Base-by-base conservation (phyloP, 164 flowering plant species). In the Malania oleifera region DNA sequence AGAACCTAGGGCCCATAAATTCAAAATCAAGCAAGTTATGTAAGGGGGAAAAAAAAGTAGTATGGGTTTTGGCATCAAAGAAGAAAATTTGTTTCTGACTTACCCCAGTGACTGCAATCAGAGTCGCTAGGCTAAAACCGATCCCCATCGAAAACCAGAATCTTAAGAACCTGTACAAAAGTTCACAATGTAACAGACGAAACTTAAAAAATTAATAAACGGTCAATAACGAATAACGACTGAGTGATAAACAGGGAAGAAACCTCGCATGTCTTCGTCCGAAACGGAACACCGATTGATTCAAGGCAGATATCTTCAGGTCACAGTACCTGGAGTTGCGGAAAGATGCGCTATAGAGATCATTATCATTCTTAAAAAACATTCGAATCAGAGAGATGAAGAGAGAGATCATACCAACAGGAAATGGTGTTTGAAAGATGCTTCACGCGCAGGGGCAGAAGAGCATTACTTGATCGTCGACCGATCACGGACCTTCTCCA, bases 401-500 rank as follows among this genome's bases (percentile, higher is more conserved):
- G n/a, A n/a, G n/a, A n/a, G n/a, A n/a, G n/a, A n/a, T n/a, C n/a
- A 14, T 10, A 39, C 46, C 46, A 43, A 22, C 46, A 43, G 4
- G 46, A 43, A 43, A 43, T 43, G 46, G 46, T 43, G 46, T 43
- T 43, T 3, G 46, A 43, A 18, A 43, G 46, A n/a, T 22, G 46
- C 46, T 22, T 43, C 22, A 10, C 46, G 5, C 46, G 46, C 22
- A 43, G 20, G 46, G 46, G 46, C 5, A 43, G 46, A 22, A 43
- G 46, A 1, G 46, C 4, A n/a, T 43, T 6, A 17, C 12, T 43
- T 5, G 7, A 2, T 18, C 22, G 22, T 18, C 46, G 17, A 22
- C 22, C 22, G 22, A 0, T 1, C 7, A n/a, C n/a, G n/a, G n/a
- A n/a, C n/a, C 46, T n/a, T 18, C 46, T 43, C 19, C 7, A 20